phyloP scores from a whole-genome alignment of 2,329 filamentous ascomycete species.

The Aspergillus costaricaensis region DNA sequence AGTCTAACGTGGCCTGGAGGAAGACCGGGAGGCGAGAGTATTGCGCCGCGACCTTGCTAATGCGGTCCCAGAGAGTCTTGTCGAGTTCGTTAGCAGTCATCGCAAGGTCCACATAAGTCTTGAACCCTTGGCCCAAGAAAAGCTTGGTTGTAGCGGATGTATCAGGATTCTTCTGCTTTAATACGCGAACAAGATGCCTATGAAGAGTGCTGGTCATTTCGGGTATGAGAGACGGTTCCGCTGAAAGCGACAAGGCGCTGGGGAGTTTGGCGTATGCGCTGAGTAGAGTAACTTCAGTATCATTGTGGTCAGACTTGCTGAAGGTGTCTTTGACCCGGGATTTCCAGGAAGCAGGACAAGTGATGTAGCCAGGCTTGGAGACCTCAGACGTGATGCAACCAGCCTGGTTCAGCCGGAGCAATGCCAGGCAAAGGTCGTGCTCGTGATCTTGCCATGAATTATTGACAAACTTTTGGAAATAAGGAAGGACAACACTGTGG shows the following conservation, averaged over 20 bases:
- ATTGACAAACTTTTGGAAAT: slow-evolving; percentile 82
- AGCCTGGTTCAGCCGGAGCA: slow-evolving; percentile 60
- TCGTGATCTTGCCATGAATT: slow-evolving; percentile 71
- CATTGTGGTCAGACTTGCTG: slow-evolving; percentile 47
- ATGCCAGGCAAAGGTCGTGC: slow-evolving; percentile 66
- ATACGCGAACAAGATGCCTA: slow-evolving; percentile 65
- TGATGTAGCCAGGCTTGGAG: slow-evolving; percentile 41
- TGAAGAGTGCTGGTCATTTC: slow-evolving; percentile 67
- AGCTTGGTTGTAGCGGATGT: slow-evolving; percentile 68
- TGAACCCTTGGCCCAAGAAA: slow-evolving; percentile 73
- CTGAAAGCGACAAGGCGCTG: slow-evolving; percentile 57
- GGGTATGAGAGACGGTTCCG: slow-evolving; percentile 65
- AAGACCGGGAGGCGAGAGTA: slow-evolving; percentile 69
- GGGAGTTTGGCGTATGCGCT: slow-evolving; percentile 67
- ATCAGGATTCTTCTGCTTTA: slow-evolving; percentile 62
- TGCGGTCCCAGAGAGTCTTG: slow-evolving; percentile 61
- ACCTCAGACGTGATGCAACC: slow-evolving; percentile 55
- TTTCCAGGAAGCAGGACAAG: slow-evolving; percentile 60
- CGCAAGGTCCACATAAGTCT: slow-evolving; percentile 68
- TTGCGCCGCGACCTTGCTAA: slow-evolving; percentile 66
- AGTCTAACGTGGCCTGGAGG: slow-evolving; percentile 62
- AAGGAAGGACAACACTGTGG: slow-evolving; percentile 71
- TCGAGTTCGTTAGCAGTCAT: slow-evolving; percentile 61
- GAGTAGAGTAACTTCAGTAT: slow-evolving; percentile 67
- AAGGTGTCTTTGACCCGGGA: slow-evolving; percentile 72